A percentile compares a stretch with the other conserved stretches of the same genome.
Evolutionary conservation across 2,329 filamentous ascomycete species (phyloP).

Genomic region (Clonostachys rosea): DNA sequence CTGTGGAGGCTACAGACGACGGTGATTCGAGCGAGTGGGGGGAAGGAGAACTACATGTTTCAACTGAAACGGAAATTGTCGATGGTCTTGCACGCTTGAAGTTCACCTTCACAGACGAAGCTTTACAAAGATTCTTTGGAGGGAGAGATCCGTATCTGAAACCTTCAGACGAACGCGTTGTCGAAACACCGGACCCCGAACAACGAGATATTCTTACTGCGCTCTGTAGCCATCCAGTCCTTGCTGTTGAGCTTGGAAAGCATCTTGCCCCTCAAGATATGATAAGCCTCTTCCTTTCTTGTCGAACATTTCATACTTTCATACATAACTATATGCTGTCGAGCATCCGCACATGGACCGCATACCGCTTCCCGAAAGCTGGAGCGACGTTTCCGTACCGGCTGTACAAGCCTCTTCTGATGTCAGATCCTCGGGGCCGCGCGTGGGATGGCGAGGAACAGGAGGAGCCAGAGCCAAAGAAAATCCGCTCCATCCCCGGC

Average conservation of each 20-base stretch:
- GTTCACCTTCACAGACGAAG: neutral
- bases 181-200: slow-evolving; percentile 15
- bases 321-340: slow-evolving; percentile 56
- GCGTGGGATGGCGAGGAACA: slow-evolving; percentile 16
- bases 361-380: slow-evolving; percentile 47
- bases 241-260: slow-evolving; percentile 50
- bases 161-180: slow-evolving; percentile 1
- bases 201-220: slow-evolving; percentile 32
- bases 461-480: slow-evolving; percentile 6
- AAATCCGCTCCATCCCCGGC: slow-evolving; percentile 50
- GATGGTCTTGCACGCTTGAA: too few relatives aligned
- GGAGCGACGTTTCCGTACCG: slow-evolving; percentile 55
- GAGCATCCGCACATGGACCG: slow-evolving; percentile 51
- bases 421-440: slow-evolving; percentile 52
- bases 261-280: slow-evolving; percentile 52
- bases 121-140: slow-evolving; percentile 18
- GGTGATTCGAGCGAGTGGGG: too few relatives aligned
- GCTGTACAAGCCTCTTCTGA: slow-evolving; percentile 51
- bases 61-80: too few relatives aligned
- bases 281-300: slow-evolving; percentile 60
- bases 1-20: too few relatives aligned
- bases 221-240: slow-evolving; percentile 38
- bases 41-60: too few relatives aligned
- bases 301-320: slow-evolving; percentile 55
- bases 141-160: slow-evolving; percentile 18